Evolutionary conservation across 129 eudicot genomes (phyloP).

Genomic region (Apium graveolens): DNA sequence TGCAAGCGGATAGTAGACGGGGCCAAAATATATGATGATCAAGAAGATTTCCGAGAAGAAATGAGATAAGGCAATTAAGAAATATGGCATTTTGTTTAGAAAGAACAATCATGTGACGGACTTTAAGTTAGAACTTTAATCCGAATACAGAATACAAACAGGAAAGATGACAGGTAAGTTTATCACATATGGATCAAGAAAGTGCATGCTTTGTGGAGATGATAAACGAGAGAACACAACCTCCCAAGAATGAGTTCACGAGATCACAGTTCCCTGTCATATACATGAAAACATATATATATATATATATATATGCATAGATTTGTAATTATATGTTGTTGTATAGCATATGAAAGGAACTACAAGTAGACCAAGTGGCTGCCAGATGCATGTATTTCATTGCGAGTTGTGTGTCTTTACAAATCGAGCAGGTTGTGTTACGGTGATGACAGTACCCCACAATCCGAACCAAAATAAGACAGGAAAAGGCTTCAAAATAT

Average conservation of each 20-base stretch:
- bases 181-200: background rate
- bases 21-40: background rate
- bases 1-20: background rate
- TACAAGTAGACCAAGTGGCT: background rate
- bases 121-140: background rate
- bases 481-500: too few species aligned
- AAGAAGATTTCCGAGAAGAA: background rate
- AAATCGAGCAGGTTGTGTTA: too few species aligned
- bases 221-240: background rate
- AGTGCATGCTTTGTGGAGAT: background rate
- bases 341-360: background rate
- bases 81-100: background rate
- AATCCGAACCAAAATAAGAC: too few species aligned
- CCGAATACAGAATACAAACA: background rate
- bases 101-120: slow-evolving; percentile 7
- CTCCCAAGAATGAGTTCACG: slow-evolving; percentile 10
- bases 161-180: background rate
- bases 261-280: background rate
- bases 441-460: too few species aligned
- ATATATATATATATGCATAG: too few species aligned
- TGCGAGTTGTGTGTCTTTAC: background rate
- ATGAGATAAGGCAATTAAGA: background rate
- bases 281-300: background rate
- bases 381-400: background rate
- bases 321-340: background rate